phyloP scores from a whole-genome alignment of 1,284 basidiomycete genomes.

The Pulveroboletus sp. region DNA sequence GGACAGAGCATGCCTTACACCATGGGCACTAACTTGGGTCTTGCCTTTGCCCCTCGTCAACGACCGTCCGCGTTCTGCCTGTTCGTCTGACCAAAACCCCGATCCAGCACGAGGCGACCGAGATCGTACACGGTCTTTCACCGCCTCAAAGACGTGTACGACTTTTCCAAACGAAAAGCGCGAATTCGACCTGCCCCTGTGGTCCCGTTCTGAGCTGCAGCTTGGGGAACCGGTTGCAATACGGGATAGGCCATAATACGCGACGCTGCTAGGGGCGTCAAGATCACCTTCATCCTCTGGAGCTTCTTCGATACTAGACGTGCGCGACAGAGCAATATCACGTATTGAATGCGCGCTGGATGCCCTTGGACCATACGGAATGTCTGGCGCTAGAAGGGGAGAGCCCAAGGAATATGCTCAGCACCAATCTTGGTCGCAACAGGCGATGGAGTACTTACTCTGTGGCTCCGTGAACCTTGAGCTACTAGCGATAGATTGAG shows the following conservation, averaged over 20 bases:
- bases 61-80: conserved; percentile 28
- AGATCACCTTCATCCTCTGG: conserved; percentile 31
- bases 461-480: conserved; percentile 13
- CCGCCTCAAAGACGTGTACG: conserved; percentile 41
- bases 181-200: conserved; percentile 39
- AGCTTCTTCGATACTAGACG: conserved; percentile 42
- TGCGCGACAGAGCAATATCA: conserved; percentile 32
- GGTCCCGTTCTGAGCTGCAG: conserved; percentile 13
- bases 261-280: conserved; percentile 6
- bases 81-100: conserved; percentile 12
- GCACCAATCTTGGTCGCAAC: not conserved
- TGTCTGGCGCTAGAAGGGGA: conserved; percentile 5
- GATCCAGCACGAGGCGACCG: conserved; percentile 37
- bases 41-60: conserved; percentile 26
- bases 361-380: conserved; percentile 19
- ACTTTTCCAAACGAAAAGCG: conserved; percentile 43
- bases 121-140: conserved; percentile 45
- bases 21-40: not conserved
- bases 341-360: conserved; percentile 24
- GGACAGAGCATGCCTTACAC: not conserved
- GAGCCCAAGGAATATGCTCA: conserved; percentile 17
- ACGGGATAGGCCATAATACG: conserved; percentile 20
- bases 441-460: conserved; percentile 10
- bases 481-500: conserved; percentile 11
- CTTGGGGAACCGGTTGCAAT: conserved; percentile 21